Evolutionary conservation across 2,329 filamentous ascomycete genomes (phyloP).

Genomic region (Apiospora aurea): DNA sequence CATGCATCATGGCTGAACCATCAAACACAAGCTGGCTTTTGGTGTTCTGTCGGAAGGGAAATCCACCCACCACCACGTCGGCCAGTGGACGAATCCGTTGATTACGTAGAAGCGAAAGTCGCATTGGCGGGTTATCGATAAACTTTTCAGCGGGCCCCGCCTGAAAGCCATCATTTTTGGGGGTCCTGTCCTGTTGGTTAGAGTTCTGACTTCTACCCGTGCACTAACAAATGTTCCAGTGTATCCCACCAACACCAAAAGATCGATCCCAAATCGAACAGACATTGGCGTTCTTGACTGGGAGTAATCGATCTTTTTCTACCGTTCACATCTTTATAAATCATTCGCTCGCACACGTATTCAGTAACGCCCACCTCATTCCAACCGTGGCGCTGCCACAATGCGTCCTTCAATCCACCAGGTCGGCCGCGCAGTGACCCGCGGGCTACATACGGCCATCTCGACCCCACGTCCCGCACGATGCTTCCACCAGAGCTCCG

Average conservation of each 20-base stretch:
- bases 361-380: neutral
- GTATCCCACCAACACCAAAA: neutral
- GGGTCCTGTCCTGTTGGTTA: neutral
- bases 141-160: constrained; percentile 11
- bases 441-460: constrained; percentile 39
- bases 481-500: constrained; percentile 55
- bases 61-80: neutral
- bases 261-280: constrained; percentile 1
- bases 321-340: neutral
- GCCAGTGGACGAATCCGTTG: neutral
- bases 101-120: neutral
- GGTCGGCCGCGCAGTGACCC: constrained; percentile 25
- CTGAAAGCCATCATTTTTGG: neutral
- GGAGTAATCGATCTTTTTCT: neutral
- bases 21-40: neutral
- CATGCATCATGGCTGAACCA: neutral
- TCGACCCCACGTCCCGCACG: constrained; percentile 43
- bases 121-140: constrained; percentile 8
- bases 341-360: neutral
- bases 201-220: constrained; percentile 19
- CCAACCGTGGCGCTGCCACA: neutral
- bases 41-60: neutral
- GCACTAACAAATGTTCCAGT: constrained; percentile 11
- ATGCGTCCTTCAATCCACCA: constrained; percentile 20
- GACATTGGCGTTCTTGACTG: neutral